These are phyloP conservation scores for Gnomoniopsis sp. DNA, from an alignment of 2,329 filamentous ascomycete species.

Conservation along the genomic window DNA sequence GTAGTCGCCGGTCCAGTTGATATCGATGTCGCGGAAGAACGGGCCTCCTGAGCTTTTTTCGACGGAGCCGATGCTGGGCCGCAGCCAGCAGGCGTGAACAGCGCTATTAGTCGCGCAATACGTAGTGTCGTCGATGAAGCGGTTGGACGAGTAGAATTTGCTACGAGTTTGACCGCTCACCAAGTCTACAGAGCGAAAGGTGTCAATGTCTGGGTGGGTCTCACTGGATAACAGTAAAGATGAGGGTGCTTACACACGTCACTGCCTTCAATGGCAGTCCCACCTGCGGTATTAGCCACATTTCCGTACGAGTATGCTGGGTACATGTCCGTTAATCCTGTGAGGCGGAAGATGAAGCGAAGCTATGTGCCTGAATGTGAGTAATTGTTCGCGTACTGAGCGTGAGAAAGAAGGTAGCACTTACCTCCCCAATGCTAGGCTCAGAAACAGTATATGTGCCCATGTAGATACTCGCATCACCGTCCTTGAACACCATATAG, in stretches of 20 bases:
- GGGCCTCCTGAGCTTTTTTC: slow-evolving; percentile 57
- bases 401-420: not conserved
- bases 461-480: slow-evolving; percentile 46
- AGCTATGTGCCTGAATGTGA: slow-evolving; percentile 23
- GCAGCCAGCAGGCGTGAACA: slow-evolving; percentile 34
- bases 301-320: slow-evolving; percentile 30
- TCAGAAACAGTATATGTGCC: slow-evolving; percentile 48
- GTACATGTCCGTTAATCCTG: slow-evolving; percentile 34
- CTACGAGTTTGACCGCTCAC: slow-evolving; percentile 54
- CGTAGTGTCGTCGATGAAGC: slow-evolving; percentile 57
- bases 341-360: slow-evolving; percentile 44
- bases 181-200: slow-evolving; percentile 22
- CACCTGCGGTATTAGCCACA: slow-evolving; percentile 44
- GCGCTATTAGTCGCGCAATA: slow-evolving; percentile 42
- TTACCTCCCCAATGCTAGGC: slow-evolving; percentile 39
- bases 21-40: slow-evolving; percentile 53
- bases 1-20: slow-evolving; percentile 48
- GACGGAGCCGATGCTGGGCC: not conserved
- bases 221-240: not conserved
- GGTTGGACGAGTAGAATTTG: slow-evolving; percentile 60
- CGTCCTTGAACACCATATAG: slow-evolving; percentile 49
- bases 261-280: slow-evolving; percentile 42
- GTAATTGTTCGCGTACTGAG: not conserved
- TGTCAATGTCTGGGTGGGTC: not conserved
- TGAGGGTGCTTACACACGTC: slow-evolving; percentile 32